Conservation (phyloP, 2,329 filamentous ascomycete species). For the Hypoxylon sp. region DNA sequence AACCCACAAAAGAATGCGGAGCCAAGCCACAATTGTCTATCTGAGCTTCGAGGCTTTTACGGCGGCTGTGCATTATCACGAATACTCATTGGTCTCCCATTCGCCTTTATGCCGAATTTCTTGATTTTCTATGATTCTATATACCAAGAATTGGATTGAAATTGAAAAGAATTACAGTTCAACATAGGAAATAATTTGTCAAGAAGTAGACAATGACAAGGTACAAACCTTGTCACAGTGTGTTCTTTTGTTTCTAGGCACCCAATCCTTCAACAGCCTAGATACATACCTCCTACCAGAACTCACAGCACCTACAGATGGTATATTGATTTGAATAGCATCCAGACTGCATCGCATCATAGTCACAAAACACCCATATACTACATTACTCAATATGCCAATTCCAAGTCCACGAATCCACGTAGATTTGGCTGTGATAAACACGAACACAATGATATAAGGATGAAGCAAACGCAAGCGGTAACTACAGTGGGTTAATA, state of each 20-base stretch:
- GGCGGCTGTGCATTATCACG: slow-evolving; percentile 19
- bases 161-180: background rate
- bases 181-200: background rate
- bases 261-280: slow-evolving; percentile 17
- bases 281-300: background rate
- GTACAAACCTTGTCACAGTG: slow-evolving; percentile 27
- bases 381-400: no score
- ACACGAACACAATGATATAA: background rate
- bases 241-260: slow-evolving; percentile 14
- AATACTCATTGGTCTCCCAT: slow-evolving; percentile 1
- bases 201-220: slow-evolving; percentile 1
- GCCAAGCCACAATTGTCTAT: slow-evolving; percentile 27
- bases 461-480: slow-evolving; percentile 7
- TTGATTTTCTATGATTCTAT: background rate
- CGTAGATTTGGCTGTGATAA: background rate
- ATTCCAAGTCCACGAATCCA: no score
- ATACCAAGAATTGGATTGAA: no score
- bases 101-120: background rate
- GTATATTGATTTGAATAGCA: no score
- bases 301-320: no score
- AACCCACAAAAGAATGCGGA: slow-evolving; percentile 14
- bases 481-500: slow-evolving; percentile 3
- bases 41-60: slow-evolving; percentile 25
- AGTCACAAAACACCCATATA: no score
- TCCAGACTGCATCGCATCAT: no score